Percentiles rank a stretch among this genome's conserved stretches.
phyloP scores from a whole-genome alignment of 306 rosid species.

The Lathyrus oleraceus region DNA sequence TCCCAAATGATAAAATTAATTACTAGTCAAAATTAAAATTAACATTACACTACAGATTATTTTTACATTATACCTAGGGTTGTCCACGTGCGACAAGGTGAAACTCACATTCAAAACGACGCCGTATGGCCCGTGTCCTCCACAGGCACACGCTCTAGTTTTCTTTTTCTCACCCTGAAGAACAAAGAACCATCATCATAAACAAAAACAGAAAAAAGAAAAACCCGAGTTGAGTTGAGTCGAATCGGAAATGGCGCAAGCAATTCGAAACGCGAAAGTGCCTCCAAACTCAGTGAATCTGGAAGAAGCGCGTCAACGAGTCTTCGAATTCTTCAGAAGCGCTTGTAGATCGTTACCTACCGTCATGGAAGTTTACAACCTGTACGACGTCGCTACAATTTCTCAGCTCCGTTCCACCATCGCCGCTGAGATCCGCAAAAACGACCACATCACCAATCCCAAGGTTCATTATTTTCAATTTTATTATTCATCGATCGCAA shows the following conservation, averaged over 20 bases:
- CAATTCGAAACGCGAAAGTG: conserved; percentile 62
- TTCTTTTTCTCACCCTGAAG: neutral
- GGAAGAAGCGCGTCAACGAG: conserved; percentile 77
- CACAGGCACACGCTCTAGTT: neutral
- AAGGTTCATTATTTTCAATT: conserved; percentile 46
- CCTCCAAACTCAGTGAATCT: conserved; percentile 78
- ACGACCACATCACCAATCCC: conserved; percentile 62
- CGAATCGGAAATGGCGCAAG: conserved; percentile 53
- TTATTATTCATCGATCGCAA: neutral
- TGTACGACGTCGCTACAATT: conserved; percentile 55
- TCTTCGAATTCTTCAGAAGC: conserved; percentile 75
- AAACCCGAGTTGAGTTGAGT: neutral
- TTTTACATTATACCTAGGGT: too few relatives aligned
- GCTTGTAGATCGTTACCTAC: conserved; percentile 83
- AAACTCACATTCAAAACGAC: neutral
- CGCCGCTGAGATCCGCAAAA: conserved; percentile 84
- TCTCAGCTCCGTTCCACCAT: conserved; percentile 81
- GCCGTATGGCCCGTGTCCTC: neutral
- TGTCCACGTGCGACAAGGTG: neutral
- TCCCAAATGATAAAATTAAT: too few relatives aligned
- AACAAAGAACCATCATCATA: neutral
- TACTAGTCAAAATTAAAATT: too few relatives aligned
- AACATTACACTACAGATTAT: too few relatives aligned
- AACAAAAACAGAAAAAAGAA: neutral
- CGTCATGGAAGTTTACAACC: conserved; percentile 81